Conservation (phyloP, 106 monocot species). For the Acorus gramineus region DNA sequence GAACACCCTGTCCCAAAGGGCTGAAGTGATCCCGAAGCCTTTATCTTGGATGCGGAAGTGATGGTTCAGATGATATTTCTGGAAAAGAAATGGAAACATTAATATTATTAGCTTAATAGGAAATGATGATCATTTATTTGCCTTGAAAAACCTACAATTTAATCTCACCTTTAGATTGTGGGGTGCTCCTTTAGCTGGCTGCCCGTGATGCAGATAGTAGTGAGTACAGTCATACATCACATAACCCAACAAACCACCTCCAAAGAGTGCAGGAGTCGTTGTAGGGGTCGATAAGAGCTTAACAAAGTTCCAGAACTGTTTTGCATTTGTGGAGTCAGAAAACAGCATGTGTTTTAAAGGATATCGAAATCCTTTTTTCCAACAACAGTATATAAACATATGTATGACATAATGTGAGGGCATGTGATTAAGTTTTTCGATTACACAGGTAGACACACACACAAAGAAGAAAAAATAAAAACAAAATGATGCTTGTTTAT, state of each 20-base stretch:
- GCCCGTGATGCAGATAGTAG: constrained; percentile 86
- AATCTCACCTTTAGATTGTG: constrained; percentile 55
- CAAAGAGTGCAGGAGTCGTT: constrained; percentile 48
- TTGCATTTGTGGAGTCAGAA: too few species aligned
- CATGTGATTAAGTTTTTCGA: too few species aligned
- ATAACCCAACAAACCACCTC: constrained; percentile 74
- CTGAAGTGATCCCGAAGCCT: constrained; percentile 84
- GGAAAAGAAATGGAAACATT: constrained; percentile 1
- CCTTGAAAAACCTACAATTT: not conserved
- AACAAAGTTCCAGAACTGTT: constrained; percentile 53
- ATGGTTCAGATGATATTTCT: constrained; percentile 88
- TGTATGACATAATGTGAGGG: too few species aligned
- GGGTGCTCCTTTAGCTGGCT: constrained; percentile 44
- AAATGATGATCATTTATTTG: not conserved
- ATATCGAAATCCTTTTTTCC: too few species aligned
- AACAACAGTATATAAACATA: too few species aligned
- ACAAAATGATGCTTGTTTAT: too few species aligned
- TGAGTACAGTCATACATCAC: constrained; percentile 95
- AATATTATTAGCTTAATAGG: not conserved
- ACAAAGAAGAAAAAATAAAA: too few species aligned
- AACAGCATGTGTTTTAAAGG: too few species aligned
- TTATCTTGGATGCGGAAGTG: constrained; percentile 68
- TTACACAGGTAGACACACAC: too few species aligned
- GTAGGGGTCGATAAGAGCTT: constrained; percentile 35
- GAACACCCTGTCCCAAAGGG: constrained; percentile 66